Conservation (phyloP, 495 filamentous ascomycete species). For the Aspergillus sclerotioniger region DNA sequence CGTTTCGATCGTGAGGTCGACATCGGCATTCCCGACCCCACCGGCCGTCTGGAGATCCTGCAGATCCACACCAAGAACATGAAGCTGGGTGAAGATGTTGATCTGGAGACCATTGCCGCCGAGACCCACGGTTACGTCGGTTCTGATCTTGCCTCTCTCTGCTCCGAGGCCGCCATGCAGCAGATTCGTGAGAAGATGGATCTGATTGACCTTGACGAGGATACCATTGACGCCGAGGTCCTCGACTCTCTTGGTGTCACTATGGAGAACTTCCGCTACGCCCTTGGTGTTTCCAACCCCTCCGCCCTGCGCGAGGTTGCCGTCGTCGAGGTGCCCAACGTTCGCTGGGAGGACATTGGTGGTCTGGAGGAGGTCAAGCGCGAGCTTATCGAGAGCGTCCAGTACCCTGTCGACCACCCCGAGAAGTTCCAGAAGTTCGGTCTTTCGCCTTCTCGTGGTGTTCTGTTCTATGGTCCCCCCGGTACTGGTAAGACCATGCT, state of each 20-base stretch:
- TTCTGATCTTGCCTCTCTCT: conserved; percentile 97
- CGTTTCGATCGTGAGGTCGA: conserved; percentile 99
- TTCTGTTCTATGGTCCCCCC: conserved; percentile 96
- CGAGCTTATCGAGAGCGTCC: conserved; percentile 98
- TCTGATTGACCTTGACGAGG: conserved; percentile 96
- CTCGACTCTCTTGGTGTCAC: conserved; percentile 97
- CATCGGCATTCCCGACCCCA: conserved; percentile 96
- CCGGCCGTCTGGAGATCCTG: conserved; percentile 96
- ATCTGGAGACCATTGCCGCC: conserved; percentile 92
- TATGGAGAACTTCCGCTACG: conserved; percentile 99
- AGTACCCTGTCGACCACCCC: conserved; percentile 98
- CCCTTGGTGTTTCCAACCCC: conserved; percentile 95
- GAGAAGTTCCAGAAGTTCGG: conserved; percentile 99
- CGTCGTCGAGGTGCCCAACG: conserved; percentile 98
- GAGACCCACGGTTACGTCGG: conserved; percentile 99
- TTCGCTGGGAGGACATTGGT: conserved; percentile 99
- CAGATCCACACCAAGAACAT: conserved; percentile 99
- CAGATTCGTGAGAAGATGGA: conserved; percentile 99
- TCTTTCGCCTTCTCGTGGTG: conserved; percentile 95
- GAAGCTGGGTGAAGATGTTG: conserved; percentile 96
- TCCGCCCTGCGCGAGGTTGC: conserved; percentile 98
- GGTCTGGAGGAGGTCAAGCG: conserved; percentile 98
- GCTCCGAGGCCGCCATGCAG: conserved; percentile 99
- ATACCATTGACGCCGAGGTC: conserved; percentile 98
- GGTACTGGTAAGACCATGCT: conserved; percentile 99